Percentiles rank a stretch among this genome's conserved stretches.
Evolutionary conservation across 2,329 filamentous ascomycete genomes (phyloP).

Genomic region (Aspergillus tanneri): DNA sequence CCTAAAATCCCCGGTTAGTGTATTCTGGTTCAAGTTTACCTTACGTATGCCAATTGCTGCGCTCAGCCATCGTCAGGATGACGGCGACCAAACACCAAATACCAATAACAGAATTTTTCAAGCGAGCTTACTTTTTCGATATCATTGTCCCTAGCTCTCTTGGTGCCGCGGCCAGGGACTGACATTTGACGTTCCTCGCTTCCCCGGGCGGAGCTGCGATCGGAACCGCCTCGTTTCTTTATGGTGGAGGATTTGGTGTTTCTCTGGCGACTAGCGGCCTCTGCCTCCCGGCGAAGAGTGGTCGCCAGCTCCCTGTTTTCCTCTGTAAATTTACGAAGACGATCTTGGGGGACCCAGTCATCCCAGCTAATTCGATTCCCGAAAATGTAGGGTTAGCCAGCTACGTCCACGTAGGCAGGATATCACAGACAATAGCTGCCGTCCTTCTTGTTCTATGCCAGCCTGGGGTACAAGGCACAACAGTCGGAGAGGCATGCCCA

Average conservation of each 20-base stretch:
- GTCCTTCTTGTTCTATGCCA: background rate
- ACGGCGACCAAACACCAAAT: background rate
- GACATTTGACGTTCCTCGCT: constrained; percentile 49
- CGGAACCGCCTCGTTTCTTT: constrained; percentile 45
- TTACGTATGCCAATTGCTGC: too few species aligned
- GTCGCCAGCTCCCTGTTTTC: constrained; percentile 87
- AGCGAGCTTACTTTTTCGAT: constrained; percentile 47
- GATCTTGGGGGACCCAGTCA: constrained; percentile 94
- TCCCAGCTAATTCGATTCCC: constrained; percentile 68
- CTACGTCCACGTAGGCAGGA: too few species aligned
- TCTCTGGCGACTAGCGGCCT: constrained; percentile 35
- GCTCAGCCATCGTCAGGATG: too few species aligned
- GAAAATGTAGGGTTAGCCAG: background rate
- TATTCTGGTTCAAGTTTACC: too few species aligned
- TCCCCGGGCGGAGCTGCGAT: constrained; percentile 43
- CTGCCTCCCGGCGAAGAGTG: constrained; percentile 46
- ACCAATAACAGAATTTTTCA: background rate
- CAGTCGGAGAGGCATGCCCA: background rate
- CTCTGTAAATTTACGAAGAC: constrained; percentile 88
- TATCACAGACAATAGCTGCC: too few species aligned
- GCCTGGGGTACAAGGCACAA: too few species aligned
- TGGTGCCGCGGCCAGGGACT: constrained; percentile 44
- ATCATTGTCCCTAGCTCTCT: constrained; percentile 47
- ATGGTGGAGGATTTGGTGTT: constrained; percentile 33
- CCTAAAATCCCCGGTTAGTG: constrained; percentile 55